Percentiles rank a stretch among this genome's conserved stretches.
phyloP scores from a whole-genome alignment of 768 basidiomycete species.

The Xanthoconium stramineum region DNA sequence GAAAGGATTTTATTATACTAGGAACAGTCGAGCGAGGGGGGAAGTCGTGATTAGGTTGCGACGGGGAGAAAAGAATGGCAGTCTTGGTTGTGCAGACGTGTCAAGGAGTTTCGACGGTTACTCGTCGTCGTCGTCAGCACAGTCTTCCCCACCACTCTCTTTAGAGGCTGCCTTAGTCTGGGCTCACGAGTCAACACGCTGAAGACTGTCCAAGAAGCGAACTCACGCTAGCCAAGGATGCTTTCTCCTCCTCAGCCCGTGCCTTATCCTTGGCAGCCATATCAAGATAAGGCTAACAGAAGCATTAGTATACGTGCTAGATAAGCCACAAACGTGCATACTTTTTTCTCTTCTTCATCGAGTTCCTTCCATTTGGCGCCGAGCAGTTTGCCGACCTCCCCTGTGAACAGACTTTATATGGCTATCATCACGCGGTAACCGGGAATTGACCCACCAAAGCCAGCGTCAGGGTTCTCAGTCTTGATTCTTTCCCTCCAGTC shows the following conservation, averaged over 20 bases:
- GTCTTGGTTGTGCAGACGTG: constrained; percentile 19
- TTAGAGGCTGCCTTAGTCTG: constrained; percentile 30
- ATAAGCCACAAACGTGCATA: constrained; percentile 28
- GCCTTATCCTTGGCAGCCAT: constrained; percentile 85
- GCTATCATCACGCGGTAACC: neutral
- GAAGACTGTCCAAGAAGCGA: neutral
- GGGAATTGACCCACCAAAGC: constrained; percentile 63
- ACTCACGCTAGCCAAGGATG: constrained; percentile 39
- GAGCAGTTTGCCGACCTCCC: constrained; percentile 91
- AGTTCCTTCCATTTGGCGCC: constrained; percentile 98
- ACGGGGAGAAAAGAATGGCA: constrained; percentile 1
- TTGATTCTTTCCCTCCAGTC: constrained; percentile 96
- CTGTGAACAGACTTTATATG: constrained; percentile 35
- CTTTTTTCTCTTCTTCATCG: constrained; percentile 88
- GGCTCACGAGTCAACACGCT: neutral
- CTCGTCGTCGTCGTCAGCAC: constrained; percentile 43
- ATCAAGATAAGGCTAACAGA: constrained; percentile 76
- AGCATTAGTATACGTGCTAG: constrained; percentile 3
- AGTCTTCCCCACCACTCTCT: constrained; percentile 36
- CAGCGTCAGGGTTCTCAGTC: constrained; percentile 90
- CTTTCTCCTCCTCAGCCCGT: constrained; percentile 81
- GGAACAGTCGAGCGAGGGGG: constrained; percentile 4
- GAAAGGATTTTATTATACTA: constrained; percentile 19
- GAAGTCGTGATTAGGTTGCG: constrained; percentile 20
- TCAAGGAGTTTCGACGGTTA: constrained; percentile 17